Percentiles rank a stretch among this genome's conserved stretches.
Evolutionary conservation across 805 yeast species (phyloP).

Genomic region (Candida pini): DNA sequence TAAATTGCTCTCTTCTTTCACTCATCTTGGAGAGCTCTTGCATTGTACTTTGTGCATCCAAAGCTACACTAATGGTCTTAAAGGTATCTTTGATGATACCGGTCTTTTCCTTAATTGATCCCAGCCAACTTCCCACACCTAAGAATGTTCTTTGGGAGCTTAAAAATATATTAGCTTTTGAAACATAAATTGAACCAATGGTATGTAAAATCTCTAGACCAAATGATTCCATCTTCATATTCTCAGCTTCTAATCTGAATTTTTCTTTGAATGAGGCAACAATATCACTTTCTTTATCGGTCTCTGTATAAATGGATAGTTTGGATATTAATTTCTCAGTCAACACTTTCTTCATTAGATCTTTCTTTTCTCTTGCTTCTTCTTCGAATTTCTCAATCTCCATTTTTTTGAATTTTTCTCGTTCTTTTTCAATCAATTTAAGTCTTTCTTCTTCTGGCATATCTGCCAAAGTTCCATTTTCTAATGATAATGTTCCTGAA

Average conservation of each 20-base stretch:
- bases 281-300: constrained; percentile 59
- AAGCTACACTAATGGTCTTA: constrained; percentile 72
- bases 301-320: constrained; percentile 44
- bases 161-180: constrained; percentile 68
- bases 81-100: constrained; percentile 77
- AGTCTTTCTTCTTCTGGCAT: constrained; percentile 24
- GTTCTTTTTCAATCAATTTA: constrained; percentile 25
- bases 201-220: constrained; percentile 84
- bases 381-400: constrained; percentile 65
- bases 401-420: constrained; percentile 38
- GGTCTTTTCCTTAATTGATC: constrained; percentile 80
- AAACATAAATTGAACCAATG: constrained; percentile 72
- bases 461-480: constrained; percentile 20
- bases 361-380: constrained; percentile 61
- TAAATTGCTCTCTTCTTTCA: constrained; percentile 35
- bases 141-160: constrained; percentile 68
- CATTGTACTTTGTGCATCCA: constrained; percentile 81
- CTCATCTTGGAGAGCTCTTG: constrained; percentile 71
- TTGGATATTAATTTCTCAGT: constrained; percentile 41
- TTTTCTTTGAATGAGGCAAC: constrained; percentile 48
- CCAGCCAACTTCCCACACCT: constrained; percentile 81
- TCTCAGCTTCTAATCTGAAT: constrained; percentile 61
- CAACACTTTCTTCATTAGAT: constrained; percentile 46
- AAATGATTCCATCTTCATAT: constrained; percentile 89
- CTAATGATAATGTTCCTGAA: constrained; percentile 17